Percentiles rank a stretch among this genome's conserved stretches.
These are phyloP conservation scores for Sistotremastrum niveocremeum DNA, from an alignment of 768 basidiomycete genomes.

Conservation along the genomic window DNA sequence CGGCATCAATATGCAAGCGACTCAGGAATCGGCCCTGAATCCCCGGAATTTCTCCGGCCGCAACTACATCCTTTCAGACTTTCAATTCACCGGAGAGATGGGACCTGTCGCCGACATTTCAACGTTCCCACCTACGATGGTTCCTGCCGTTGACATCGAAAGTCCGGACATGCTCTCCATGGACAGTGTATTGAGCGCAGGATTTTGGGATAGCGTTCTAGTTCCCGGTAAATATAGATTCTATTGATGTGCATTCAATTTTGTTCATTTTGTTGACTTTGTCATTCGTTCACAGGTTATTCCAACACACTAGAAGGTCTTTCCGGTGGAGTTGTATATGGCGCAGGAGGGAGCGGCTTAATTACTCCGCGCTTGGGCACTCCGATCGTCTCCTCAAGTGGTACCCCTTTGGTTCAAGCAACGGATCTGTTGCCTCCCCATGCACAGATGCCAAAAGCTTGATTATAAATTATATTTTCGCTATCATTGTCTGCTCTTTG, in stretches of 20 bases:
- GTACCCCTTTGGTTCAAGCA: too few relatives aligned
- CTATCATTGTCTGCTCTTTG: too few relatives aligned
- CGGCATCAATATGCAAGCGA: too few relatives aligned
- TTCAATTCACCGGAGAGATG: conserved; percentile 72
- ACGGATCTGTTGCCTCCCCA: too few relatives aligned
- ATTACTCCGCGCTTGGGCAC: conserved; percentile 60
- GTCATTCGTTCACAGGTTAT: conserved; percentile 37
- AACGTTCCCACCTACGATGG: conserved; percentile 84
- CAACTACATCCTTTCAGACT: conserved; percentile 31
- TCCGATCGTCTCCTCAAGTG: conserved; percentile 47
- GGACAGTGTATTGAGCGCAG: conserved; percentile 67
- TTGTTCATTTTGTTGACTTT: not conserved
- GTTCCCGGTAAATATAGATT: conserved; percentile 52
- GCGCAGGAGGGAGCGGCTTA: conserved; percentile 68
- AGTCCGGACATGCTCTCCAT: conserved; percentile 49
- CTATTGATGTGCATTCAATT: too few relatives aligned
- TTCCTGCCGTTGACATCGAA: conserved; percentile 30
- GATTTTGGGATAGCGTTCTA: conserved; percentile 82
- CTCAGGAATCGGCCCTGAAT: not conserved
- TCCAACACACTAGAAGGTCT: conserved; percentile 70
- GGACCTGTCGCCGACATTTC: conserved; percentile 71
- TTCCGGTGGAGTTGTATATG: conserved; percentile 77
- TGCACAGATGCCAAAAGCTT: too few relatives aligned
- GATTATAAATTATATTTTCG: too few relatives aligned
- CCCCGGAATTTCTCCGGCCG: conserved; percentile 9